These are phyloP conservation scores for Triticum dicoccoides DNA, from an alignment of 176 grass and related monocot genomes.

Conservation along the genomic window DNA sequence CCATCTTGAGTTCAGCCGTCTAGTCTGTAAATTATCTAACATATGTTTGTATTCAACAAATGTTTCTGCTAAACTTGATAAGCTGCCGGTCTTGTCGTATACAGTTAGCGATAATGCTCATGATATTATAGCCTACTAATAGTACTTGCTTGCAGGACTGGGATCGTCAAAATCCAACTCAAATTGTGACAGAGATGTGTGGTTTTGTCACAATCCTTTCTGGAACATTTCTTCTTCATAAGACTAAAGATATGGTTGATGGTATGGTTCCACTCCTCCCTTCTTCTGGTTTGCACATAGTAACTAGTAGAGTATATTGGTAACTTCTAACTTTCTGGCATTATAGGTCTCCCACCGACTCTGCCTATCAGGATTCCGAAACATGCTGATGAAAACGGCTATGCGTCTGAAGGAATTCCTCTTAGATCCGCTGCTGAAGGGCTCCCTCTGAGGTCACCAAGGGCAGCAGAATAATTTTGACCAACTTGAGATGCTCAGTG, in stretches of 20 bases:
- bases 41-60: not conserved
- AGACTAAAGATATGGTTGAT: slow-evolving; percentile 95
- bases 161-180: slow-evolving; percentile 96
- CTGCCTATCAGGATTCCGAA: slow-evolving; percentile 55
- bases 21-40: not conserved
- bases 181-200: slow-evolving; percentile 95
- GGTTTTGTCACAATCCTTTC: slow-evolving; percentile 94
- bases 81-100: not conserved
- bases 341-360: slow-evolving; percentile 52
- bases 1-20: not conserved
- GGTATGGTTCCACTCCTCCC: slow-evolving; percentile 34
- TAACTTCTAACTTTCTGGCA: slow-evolving; percentile 1
- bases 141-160: slow-evolving; percentile 65
- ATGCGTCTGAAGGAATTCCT: slow-evolving; percentile 72
- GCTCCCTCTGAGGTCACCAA: slow-evolving; percentile 79
- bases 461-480: slow-evolving; percentile 49
- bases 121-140: not conserved
- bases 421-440: slow-evolving; percentile 68
- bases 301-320: not conserved
- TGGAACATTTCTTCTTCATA: slow-evolving; percentile 98
- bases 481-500: slow-evolving; percentile 16
- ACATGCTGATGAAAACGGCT: slow-evolving; percentile 60
- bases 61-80: not conserved
- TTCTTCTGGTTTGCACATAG: not conserved
- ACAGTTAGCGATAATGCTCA: not conserved